These are phyloP conservation scores for Candida sithepensis DNA, from an alignment of 805 yeast species.

Conservation along the genomic window DNA sequence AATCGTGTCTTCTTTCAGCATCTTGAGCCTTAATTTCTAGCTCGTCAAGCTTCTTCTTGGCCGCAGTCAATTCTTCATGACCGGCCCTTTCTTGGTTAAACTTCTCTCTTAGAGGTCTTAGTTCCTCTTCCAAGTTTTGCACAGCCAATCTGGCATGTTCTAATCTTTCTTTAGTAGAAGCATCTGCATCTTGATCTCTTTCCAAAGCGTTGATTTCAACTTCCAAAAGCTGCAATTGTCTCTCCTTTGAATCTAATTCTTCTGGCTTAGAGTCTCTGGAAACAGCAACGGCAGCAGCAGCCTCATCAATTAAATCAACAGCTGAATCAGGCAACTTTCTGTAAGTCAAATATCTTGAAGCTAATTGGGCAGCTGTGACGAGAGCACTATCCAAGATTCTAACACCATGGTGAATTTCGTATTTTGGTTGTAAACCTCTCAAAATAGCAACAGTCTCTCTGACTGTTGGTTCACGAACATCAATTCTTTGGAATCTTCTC, in stretches of 20 bases:
- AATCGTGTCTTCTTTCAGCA: slow-evolving; percentile 96
- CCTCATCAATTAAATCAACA: slow-evolving; percentile 91
- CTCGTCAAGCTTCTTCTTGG: slow-evolving; percentile 89
- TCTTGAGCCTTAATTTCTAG: slow-evolving; percentile 89
- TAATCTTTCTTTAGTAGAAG: slow-evolving; percentile 81
- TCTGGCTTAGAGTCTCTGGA: slow-evolving; percentile 98
- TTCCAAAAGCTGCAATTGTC: slow-evolving; percentile 85
- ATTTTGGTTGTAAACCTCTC: slow-evolving; percentile 92
- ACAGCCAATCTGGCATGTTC: slow-evolving; percentile 72
- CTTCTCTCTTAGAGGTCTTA: slow-evolving; percentile 80
- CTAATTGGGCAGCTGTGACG: slow-evolving; percentile 91
- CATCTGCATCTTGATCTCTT: slow-evolving; percentile 85
- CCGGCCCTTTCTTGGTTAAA: slow-evolving; percentile 86
- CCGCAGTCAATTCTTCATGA: slow-evolving; percentile 83
- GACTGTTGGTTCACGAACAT: slow-evolving; percentile 89
- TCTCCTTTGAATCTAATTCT: slow-evolving; percentile 88
- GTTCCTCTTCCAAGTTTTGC: slow-evolving; percentile 80
- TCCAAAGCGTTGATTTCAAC: slow-evolving; percentile 97
- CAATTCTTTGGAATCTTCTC: slow-evolving; percentile 96
- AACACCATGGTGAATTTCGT: slow-evolving; percentile 97
- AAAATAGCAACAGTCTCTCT: slow-evolving; percentile 93
- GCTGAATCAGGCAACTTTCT: slow-evolving; percentile 97
- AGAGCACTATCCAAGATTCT: slow-evolving; percentile 92
- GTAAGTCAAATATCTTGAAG: slow-evolving; percentile 90
- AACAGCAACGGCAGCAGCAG: slow-evolving; percentile 96